Conservation (phyloP, 139 green algal species). For the Yamagishiella unicocca region DNA sequence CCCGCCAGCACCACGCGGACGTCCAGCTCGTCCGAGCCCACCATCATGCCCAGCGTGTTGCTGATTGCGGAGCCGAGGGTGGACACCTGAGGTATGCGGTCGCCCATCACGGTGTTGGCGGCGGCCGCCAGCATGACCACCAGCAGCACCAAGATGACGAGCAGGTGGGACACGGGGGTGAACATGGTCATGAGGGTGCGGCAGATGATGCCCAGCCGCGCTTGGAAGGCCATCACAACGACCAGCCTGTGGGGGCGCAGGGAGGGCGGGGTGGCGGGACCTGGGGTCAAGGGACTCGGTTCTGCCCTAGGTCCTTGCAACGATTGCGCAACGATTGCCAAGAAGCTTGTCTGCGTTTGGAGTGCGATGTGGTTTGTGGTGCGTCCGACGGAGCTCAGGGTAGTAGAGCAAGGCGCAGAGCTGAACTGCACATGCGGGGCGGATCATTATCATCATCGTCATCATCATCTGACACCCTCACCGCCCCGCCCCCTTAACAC, state of each 20-base stretch:
- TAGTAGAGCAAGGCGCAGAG: too few species aligned
- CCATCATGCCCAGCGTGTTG: conserved; percentile 19
- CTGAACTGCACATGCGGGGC: too few species aligned
- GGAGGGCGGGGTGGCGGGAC: background rate
- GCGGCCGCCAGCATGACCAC: conserved; percentile 44
- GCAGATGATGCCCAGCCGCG: conserved; percentile 61
- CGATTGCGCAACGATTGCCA: too few species aligned
- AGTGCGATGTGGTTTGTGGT: too few species aligned
- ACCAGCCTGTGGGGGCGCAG: conserved; percentile 44
- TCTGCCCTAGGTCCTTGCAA: background rate
- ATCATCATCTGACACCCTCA: too few species aligned
- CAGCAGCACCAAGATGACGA: conserved; percentile 35
- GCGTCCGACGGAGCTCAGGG: too few species aligned
- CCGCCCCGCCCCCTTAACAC: too few species aligned
- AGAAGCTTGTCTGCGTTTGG: too few species aligned
- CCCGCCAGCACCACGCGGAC: background rate
- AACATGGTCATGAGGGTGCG: conserved; percentile 33
- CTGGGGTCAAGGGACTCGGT: too few species aligned
- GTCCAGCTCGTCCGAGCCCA: conserved; percentile 42
- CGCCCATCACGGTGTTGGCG: conserved; percentile 5
- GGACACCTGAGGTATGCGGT: background rate
- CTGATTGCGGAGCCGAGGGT: conserved; percentile 17
- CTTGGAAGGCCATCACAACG: conserved; percentile 54
- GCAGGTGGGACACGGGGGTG: conserved; percentile 45
- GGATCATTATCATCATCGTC: too few species aligned